Evolutionary conservation across 257 asterid species (phyloP), one percentile per base, ranked within the genome.

Genomic region (Salvia hispanica): DNA sequence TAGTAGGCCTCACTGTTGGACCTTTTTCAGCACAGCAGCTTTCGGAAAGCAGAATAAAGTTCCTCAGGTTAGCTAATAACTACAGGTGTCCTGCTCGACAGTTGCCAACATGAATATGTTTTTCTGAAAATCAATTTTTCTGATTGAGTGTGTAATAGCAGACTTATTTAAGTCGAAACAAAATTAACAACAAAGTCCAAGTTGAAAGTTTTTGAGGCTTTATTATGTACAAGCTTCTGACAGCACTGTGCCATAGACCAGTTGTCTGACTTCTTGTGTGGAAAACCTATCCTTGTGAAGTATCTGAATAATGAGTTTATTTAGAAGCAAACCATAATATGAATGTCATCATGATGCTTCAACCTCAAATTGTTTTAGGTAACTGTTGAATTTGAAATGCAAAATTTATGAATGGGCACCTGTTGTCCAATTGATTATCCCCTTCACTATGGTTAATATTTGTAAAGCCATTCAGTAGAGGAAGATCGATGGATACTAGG

Each of bases 11-110:
- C 84, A 86, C 74, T 90, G 97, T 74, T 93, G 97, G 97, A 93
- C 98, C 56, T 79, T 90, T 77, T 80, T 93, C 75, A 93, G 97
- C 92, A 84, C 97, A 3, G 85, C 92, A 36, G 65, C 84, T 54
- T 93, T 83, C 55, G 98, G 83, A 62, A 90, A 82, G 83, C 80
- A 80, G 79, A 81, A 83, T 76, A 92, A 92, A 86, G 98, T 92
- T 64, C 98, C 98, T 62, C 98, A 92, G 90, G 98, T 92, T 71
- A 61, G 85, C 78, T 65, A 64, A 39, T 47, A 55, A 53, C 50
- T 18, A 33, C 10, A 42, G 11, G 8, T 3, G 16, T 44, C 68
- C 44, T 57, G 34, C 39, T 58, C 4, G 47, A 65, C 62, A 47
- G 42, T 72, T 14, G 42, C 36, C 13, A 42, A 69, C 47, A 15